These are phyloP conservation scores for Fusarium ramigenum DNA, from an alignment of 2,329 filamentous ascomycete species.

Conservation along the genomic window DNA sequence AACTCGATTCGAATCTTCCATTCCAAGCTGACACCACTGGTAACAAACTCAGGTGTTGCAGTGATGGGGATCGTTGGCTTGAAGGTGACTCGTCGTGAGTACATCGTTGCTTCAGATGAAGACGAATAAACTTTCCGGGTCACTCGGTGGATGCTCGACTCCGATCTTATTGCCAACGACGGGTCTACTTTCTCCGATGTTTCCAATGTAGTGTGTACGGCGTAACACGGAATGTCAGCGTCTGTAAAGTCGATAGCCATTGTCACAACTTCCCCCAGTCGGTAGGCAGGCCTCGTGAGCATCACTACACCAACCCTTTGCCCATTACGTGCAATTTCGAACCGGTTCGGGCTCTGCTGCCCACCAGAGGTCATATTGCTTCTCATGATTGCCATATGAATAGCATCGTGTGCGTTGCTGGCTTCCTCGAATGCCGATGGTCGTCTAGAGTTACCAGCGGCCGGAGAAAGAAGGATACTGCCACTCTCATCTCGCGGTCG, in stretches of 20 bases:
- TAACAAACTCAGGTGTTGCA: constrained; percentile 91
- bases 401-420: constrained; percentile 79
- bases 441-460: constrained; percentile 63
- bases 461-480: constrained; percentile 76
- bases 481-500: constrained; percentile 63
- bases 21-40: constrained; percentile 84
- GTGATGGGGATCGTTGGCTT: constrained; percentile 82
- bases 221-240: constrained; percentile 84
- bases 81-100: constrained; percentile 81
- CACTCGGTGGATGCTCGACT: constrained; percentile 85
- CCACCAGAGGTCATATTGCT: constrained; percentile 74
- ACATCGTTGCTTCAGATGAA: constrained; percentile 84
- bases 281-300: constrained; percentile 86
- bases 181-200: constrained; percentile 85
- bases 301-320: constrained; percentile 90
- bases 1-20: constrained; percentile 95
- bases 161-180: constrained; percentile 82
- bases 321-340: constrained; percentile 94
- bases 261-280: constrained; percentile 86
- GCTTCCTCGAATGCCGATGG: constrained; percentile 65
- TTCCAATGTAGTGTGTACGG: constrained; percentile 84
- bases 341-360: constrained; percentile 88
- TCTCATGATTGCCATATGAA: constrained; percentile 89
- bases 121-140: constrained; percentile 84
- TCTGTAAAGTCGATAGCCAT: constrained; percentile 85